Evolutionary conservation across 2,329 filamentous ascomycete species (phyloP).

Genomic region (Penicillium sp.): DNA sequence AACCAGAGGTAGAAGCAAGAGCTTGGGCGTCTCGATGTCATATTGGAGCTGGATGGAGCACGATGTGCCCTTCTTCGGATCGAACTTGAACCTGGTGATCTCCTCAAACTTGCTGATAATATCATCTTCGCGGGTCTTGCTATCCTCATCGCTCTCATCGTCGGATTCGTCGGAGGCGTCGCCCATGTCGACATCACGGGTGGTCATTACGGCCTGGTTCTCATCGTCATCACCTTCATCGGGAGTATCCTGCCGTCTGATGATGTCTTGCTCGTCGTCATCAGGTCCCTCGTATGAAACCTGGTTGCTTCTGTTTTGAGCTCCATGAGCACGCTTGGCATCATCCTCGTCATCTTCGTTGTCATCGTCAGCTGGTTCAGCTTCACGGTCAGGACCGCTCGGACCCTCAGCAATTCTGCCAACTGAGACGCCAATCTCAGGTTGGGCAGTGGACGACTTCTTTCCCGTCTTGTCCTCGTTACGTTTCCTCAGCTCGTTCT

Average conservation of each 20-base stretch:
- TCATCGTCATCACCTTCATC: conserved; percentile 55
- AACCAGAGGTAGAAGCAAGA: conserved; percentile 88
- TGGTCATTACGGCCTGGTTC: conserved; percentile 28
- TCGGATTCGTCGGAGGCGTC: conserved; percentile 43
- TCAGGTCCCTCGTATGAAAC: conserved; percentile 91
- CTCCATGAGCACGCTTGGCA: conserved; percentile 58
- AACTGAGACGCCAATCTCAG: conserved; percentile 67
- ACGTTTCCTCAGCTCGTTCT: conserved; percentile 77
- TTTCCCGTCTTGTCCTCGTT: conserved; percentile 55
- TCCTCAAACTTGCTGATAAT: conserved; percentile 63
- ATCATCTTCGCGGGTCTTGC: conserved; percentile 58
- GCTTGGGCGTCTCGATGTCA: conserved; percentile 74
- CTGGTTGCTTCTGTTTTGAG: conserved; percentile 71
- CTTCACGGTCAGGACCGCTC: conserved; percentile 49
- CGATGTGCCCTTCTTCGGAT: conserved; percentile 68
- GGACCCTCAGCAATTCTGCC: conserved; percentile 55
- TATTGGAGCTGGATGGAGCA: conserved; percentile 83
- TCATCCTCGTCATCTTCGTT: conserved; percentile 77
- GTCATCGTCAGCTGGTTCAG: conserved; percentile 65
- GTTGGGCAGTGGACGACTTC: conserved; percentile 66
- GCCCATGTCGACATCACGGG: conserved; percentile 38
- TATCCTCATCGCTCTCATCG: conserved; percentile 40
- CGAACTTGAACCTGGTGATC: conserved; percentile 74
- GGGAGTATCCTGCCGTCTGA: conserved; percentile 61
- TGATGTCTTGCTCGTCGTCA: conserved; percentile 79